Conservation (phyloP, 805 yeast genomes). For the Metschnikowia santaceciliae region DNA sequence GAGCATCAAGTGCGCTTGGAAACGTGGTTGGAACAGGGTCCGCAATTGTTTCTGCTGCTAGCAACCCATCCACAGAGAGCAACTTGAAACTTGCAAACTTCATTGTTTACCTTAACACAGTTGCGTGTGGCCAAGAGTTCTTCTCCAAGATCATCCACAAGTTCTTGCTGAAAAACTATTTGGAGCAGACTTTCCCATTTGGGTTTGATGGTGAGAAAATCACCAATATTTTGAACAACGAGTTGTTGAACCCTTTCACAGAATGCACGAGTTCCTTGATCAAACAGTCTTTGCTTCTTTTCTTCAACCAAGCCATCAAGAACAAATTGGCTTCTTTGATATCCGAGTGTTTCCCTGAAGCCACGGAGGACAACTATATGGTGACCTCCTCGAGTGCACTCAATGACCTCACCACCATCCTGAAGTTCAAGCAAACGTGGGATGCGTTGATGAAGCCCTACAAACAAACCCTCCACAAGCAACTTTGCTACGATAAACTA, state of each 20-base stretch:
- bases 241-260: conserved; percentile 29
- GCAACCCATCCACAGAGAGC: conserved; percentile 33
- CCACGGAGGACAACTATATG: conserved; percentile 28
- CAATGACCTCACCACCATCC: conserved; percentile 33
- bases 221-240: conserved; percentile 26
- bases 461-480: conserved; percentile 49
- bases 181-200: conserved; percentile 30
- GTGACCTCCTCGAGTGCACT: conserved; percentile 25
- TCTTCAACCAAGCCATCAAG: conserved; percentile 48
- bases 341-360: conserved; percentile 40
- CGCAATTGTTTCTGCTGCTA: conserved; percentile 21
- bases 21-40: conserved; percentile 34
- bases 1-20: conserved; percentile 43
- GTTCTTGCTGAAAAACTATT: conserved; percentile 24
- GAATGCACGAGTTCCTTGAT: conserved; percentile 28
- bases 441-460: conserved; percentile 61
- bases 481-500: conserved; percentile 47
- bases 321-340: conserved; percentile 40
- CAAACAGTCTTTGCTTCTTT: conserved; percentile 37
- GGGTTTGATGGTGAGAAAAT: conserved; percentile 35
- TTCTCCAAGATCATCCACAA: conserved; percentile 50
- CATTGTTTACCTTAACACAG: conserved; percentile 67
- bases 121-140: conserved; percentile 60
- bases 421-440: conserved; percentile 63
- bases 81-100: conserved; percentile 52